Evolutionary conservation across 495 filamentous ascomycete genomes (phyloP).

Genomic region (Podospora appendiculata): DNA sequence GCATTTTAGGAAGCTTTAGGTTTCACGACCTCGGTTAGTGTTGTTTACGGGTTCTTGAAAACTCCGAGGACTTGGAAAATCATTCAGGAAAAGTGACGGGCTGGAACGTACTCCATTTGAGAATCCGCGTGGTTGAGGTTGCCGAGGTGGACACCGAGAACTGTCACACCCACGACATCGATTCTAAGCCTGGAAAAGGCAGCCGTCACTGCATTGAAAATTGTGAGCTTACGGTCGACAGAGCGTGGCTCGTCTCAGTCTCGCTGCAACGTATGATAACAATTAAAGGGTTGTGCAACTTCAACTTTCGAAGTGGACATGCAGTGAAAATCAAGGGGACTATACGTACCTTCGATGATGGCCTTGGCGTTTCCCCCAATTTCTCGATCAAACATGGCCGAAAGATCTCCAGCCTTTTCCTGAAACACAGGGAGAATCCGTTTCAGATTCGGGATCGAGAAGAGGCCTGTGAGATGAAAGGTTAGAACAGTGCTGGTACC

Average conservation of each 20-base stretch:
- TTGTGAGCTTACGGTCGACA: background rate
- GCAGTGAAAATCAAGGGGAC: no score
- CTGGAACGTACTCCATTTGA: background rate
- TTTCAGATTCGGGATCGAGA: slow-evolving; percentile 12
- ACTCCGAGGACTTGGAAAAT: background rate
- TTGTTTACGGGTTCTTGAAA: background rate
- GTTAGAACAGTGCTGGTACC: no score
- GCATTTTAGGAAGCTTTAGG: slow-evolving; percentile 13
- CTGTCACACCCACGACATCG: background rate
- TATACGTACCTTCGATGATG: no score
- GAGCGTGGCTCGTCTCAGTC: background rate
- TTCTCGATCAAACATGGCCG: background rate
- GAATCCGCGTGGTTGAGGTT: background rate
- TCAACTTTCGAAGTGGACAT: no score
- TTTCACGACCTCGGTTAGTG: background rate
- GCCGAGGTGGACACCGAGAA: background rate
- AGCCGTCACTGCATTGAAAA: no score
- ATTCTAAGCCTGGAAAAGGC: background rate
- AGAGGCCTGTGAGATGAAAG: slow-evolving; percentile 1
- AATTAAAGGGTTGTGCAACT: no score
- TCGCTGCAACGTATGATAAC: background rate
- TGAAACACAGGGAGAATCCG: background rate
- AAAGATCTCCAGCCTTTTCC: background rate
- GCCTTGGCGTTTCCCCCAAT: background rate
- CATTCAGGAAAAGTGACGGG: background rate